Base-by-base conservation (phyloP, 1,284 basidiomycete genomes). In the Cystobasidium sp. region DNA sequence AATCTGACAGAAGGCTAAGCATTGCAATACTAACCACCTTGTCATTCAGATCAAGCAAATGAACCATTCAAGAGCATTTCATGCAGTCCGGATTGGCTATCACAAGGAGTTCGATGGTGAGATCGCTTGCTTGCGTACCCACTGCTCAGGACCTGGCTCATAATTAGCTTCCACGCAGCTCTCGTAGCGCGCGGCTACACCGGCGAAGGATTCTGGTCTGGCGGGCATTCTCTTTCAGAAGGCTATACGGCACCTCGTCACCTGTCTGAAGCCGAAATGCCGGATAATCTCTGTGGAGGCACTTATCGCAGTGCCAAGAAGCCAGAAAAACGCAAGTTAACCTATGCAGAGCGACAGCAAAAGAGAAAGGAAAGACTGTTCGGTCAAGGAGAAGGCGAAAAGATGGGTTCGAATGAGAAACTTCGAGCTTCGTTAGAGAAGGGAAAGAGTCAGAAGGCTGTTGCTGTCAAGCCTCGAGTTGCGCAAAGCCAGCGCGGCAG, bases 141-240 rank as follows among this genome's bases (percentile, higher is more conserved):
- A 4, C 1, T 14, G 22, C 14, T 37, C 12, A 31, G 1, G 20
- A 37, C 39, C 39, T 10, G 2, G 46, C 47, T 41, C 24, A 71
- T 14, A 31, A 31, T 46, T n/a, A 44, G 22, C 12, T 37, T 24
- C 12, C 24, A 10, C 22, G 10, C 47, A 73, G 70, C 62, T 22
- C 53, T 73, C 7, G 62, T 55, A 14, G 70, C 70, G 10, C 31
- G 46, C 18, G 63, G 53, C 18, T 73, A 73, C 59, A 62, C 70
- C 24, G 70, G 70, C 46, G 70, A 73, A 58, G 70, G 70, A 6
- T 73, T 73, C 70, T 73, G 70, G 70, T 65, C 62, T 12, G 37
- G 47, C 6, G 70, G 70, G 2, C 70, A 73, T 9, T 47, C 52
- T 18, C 41, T 73, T 12, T 73, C 70, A 46, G 70, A 61, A 18